Conservation (phyloP, 2,329 filamentous ascomycete species). For the Ceratocystis alfenasii region DNA sequence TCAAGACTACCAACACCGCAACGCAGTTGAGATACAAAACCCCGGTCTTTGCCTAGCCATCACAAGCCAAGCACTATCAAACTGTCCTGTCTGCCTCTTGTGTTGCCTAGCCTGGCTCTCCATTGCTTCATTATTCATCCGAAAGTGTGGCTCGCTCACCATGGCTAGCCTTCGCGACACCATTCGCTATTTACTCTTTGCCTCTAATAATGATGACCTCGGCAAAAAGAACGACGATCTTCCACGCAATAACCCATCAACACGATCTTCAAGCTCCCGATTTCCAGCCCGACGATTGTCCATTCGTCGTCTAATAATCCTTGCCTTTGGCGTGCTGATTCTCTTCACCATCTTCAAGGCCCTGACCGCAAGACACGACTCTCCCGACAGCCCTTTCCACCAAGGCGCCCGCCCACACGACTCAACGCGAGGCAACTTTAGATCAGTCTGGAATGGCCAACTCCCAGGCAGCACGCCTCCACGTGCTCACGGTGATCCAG, state of each 20-base stretch:
- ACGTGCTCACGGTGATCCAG: constrained; percentile 15
- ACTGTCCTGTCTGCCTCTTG: neutral
- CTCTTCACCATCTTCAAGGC: constrained; percentile 7
- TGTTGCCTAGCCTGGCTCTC: neutral
- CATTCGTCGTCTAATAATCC: constrained; percentile 41
- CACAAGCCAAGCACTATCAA: neutral
- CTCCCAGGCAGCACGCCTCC: constrained; percentile 18
- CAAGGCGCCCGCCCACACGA: constrained; percentile 11
- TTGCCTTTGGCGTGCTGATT: constrained; percentile 31
- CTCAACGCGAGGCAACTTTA: neutral
- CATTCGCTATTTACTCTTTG: constrained; percentile 30
- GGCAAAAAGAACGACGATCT: constrained; percentile 51
- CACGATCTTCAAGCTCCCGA: constrained; percentile 30
- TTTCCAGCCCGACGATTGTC: constrained; percentile 36
- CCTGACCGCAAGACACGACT: constrained; percentile 11
- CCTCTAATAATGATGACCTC: constrained; percentile 43
- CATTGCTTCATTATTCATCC: neutral
- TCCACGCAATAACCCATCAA: constrained; percentile 25
- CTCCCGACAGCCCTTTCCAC: constrained; percentile 20
- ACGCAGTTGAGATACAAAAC: neutral
- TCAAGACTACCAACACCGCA: neutral
- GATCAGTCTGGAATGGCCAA: neutral
- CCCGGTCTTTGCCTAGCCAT: neutral
- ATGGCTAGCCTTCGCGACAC: constrained; percentile 17
- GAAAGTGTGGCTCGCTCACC: neutral